A percentile compares a stretch with the other conserved stretches of the same genome.
phyloP scores from a whole-genome alignment of 805 yeast species.

The Tetrapisispora nanseiensis region DNA sequence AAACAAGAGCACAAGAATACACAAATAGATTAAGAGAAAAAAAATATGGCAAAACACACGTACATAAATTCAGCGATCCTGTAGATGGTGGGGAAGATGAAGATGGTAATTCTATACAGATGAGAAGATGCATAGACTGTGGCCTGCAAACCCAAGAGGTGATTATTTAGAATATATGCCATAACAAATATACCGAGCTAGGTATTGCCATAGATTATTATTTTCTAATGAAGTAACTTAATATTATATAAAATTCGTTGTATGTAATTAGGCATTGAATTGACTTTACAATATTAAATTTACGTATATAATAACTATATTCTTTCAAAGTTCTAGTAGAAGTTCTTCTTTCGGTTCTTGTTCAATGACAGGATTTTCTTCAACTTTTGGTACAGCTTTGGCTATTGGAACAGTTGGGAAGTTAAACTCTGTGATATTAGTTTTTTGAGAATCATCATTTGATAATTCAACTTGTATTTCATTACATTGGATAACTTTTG shows the following conservation, averaged over 20 bases:
- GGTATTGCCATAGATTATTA: too few species aligned
- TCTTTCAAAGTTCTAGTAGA: conserved; percentile 27
- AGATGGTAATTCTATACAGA: conserved; percentile 35
- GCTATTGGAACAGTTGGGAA: conserved; percentile 35
- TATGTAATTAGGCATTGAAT: too few species aligned
- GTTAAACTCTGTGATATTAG: conserved; percentile 29
- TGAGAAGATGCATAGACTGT: conserved; percentile 64
- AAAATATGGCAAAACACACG: conserved; percentile 51
- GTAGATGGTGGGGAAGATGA: conserved; percentile 35
- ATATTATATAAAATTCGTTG: too few species aligned
- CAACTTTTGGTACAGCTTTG: conserved; percentile 10
- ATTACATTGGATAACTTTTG: not conserved
- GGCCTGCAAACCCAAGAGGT: conserved; percentile 80
- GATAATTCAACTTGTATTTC: not conserved
- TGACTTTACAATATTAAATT: too few species aligned
- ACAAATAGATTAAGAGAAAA: conserved; percentile 61
- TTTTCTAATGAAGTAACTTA: too few species aligned
- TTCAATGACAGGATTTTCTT: conserved; percentile 3
- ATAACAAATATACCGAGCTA: too few species aligned
- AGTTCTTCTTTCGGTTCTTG: conserved; percentile 13
- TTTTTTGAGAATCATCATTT: not conserved
- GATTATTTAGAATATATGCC: too few species aligned
- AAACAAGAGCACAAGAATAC: conserved; percentile 84
- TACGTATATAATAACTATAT: too few species aligned
- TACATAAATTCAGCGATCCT: conserved; percentile 65